Evolutionary conservation across 148 eudicot species (phyloP), one percentile per base, ranked within the genome.

Genomic region (Selenicereus undatus): DNA sequence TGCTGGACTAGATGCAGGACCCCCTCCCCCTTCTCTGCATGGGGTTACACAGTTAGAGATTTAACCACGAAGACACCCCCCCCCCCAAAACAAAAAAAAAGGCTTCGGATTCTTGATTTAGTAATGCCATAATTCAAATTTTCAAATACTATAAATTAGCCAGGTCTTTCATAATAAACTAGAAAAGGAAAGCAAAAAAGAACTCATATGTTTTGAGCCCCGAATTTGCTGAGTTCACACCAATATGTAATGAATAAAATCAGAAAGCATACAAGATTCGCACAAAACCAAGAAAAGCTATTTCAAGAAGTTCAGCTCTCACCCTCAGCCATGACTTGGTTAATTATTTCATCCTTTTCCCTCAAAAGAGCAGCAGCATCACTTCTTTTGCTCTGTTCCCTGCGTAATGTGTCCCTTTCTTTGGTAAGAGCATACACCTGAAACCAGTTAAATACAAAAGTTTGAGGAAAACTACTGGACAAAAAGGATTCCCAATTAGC

Each of bases 301-400:
- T 66, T 27, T 26, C 16, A 5, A 32, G 16, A 45, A 60, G 32
- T 79, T 79, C 43, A 64, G 74, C 81, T 81, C 95, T 86, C 79
- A 96, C 98, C 99, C 91, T 96, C 99, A 70, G 99, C 99, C 99
- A 96, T 96, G 73, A 96, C 93, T 90, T 96, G 99, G 81, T 43
- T 96, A 78, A 96, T 96, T 80, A 96, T 96, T 86, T 96, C 99
- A 89, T 96, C 99, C 78, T 96, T 96, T 82, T 96, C 99, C 89
- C 94, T 96, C 83, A 96, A 76, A 83, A 96, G 98, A 85, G 94
- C 98, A 84, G 99, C 97, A 86, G 99, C 98, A 80, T 96, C 99
- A 85, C 89, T 94, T 85, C 91, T 92, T 82, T 90, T 96, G 84
- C 71, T 96, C 85, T 96, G 99, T 88, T 96, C 99, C 83, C 99